phyloP scores from a whole-genome alignment of 2,329 filamentous ascomycete genomes.

The Beauveria sp. region DNA sequence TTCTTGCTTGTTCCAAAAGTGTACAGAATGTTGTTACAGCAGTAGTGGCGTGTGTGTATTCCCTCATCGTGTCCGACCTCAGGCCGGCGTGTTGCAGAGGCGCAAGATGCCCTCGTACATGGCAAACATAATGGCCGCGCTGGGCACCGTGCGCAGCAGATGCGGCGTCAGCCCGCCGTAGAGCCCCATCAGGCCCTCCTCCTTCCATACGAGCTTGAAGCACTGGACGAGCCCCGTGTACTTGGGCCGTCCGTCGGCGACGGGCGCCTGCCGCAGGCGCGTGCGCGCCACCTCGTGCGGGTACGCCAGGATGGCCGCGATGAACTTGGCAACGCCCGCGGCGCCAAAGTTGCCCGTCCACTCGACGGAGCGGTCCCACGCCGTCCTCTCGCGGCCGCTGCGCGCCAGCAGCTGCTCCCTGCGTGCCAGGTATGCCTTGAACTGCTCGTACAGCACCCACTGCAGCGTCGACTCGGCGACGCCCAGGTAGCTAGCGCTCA shows the following conservation, averaged over 20 bases:
- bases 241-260: conserved; percentile 62
- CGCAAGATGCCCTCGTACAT: conserved; percentile 62
- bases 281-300: conserved; percentile 89
- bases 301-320: conserved; percentile 80
- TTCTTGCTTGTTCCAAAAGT: not conserved
- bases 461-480: conserved; percentile 86
- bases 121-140: conserved; percentile 93
- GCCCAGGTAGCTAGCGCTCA: conserved; percentile 86
- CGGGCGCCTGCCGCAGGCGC: conserved; percentile 76
- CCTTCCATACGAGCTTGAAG: conserved; percentile 78
- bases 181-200: conserved; percentile 77
- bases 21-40: conserved; percentile 8
- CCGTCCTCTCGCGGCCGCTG: conserved; percentile 55
- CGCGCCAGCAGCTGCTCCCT: conserved; percentile 51
- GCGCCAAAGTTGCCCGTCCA: conserved; percentile 74
- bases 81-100: conserved; percentile 34
- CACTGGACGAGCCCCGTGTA: conserved; percentile 86
- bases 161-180: conserved; percentile 92
- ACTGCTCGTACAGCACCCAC: conserved; percentile 90
- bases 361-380: conserved; percentile 67
- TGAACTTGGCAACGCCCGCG: conserved; percentile 76
- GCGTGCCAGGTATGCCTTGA: conserved; percentile 66
- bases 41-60: not conserved
- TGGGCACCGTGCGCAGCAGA: conserved; percentile 82
- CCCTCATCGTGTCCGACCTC: not conserved